Conservation (phyloP, 129 eudicot genomes). For the Pseudognaphalium luteoalbum region DNA sequence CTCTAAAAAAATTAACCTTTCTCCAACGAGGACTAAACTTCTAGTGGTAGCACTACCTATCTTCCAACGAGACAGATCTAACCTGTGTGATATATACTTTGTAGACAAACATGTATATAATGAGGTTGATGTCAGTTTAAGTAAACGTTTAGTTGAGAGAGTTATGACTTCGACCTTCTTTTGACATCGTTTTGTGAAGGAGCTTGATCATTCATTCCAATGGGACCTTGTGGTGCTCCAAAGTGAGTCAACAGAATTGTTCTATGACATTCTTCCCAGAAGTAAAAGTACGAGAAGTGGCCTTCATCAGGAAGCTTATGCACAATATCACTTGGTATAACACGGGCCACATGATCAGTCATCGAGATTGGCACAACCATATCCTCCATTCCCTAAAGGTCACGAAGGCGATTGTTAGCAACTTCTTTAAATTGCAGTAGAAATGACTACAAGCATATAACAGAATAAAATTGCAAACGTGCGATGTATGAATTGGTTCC, state of each 20-base stretch:
- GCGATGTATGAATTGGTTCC: constrained; percentile 95
- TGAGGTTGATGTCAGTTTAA: background rate
- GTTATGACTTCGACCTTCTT: constrained; percentile 24
- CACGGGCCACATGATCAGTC: constrained; percentile 63
- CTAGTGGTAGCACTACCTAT: too few relatives aligned
- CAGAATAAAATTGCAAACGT: constrained; percentile 45
- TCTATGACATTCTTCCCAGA: constrained; percentile 78
- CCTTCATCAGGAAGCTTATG: constrained; percentile 79
- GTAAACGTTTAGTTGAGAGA: background rate
- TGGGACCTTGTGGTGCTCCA: constrained; percentile 72
- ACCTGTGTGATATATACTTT: constrained; percentile 37
- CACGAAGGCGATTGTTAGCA: background rate
- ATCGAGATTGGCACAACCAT: constrained; percentile 65
- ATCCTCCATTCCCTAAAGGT: constrained; percentile 74
- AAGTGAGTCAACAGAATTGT: constrained; percentile 61
- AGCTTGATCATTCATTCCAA: constrained; percentile 32
- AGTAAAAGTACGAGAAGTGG: constrained; percentile 70
- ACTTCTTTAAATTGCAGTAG: background rate
- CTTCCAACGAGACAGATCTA: background rate
- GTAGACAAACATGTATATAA: constrained; percentile 3
- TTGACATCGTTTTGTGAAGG: constrained; percentile 18
- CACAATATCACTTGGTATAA: constrained; percentile 61
- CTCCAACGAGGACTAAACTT: too few relatives aligned
- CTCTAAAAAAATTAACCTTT: too few relatives aligned
- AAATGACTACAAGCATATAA: background rate